Conservation (phyloP, 306 rosid genomes). For the Citrullus amarus region DNA sequence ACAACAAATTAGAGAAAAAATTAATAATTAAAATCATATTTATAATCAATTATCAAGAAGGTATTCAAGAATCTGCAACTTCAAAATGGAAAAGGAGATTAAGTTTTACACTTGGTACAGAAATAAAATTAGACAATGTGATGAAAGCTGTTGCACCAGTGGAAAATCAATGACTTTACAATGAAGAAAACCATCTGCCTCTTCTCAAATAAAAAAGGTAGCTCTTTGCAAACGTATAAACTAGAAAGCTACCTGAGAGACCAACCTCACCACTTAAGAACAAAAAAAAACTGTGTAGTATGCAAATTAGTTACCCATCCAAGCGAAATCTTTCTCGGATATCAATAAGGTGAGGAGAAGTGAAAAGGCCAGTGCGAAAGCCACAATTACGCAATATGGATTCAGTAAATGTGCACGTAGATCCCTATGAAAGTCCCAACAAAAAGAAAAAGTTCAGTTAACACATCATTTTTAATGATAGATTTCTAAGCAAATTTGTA, state of each 20-base stretch:
- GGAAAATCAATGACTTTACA: background rate
- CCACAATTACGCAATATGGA: conserved; percentile 80
- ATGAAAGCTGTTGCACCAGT: background rate
- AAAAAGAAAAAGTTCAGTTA: conserved; percentile 10
- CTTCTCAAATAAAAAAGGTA: background rate
- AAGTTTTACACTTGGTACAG: background rate
- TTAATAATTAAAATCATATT: background rate
- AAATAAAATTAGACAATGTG: background rate
- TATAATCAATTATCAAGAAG: background rate
- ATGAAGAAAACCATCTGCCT: background rate
- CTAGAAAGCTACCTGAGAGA: background rate
- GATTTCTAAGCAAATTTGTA: background rate
- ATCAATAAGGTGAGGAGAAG: conserved; percentile 98
- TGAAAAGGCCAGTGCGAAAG: conserved; percentile 81
- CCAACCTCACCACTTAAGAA: background rate
- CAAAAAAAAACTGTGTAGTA: background rate
- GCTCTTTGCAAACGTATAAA: background rate
- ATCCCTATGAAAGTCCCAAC: conserved; percentile 47
- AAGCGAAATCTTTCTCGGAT: conserved; percentile 82
- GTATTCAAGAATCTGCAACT: background rate
- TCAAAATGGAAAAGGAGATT: background rate
- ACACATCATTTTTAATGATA: background rate
- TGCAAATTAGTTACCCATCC: conserved; percentile 61
- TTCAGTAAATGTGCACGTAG: conserved; percentile 89
- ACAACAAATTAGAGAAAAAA: conserved; percentile 13